Evolutionary conservation across 176 grass and related monocot species (phyloP).

Genomic region (Sorghum bicolor): DNA sequence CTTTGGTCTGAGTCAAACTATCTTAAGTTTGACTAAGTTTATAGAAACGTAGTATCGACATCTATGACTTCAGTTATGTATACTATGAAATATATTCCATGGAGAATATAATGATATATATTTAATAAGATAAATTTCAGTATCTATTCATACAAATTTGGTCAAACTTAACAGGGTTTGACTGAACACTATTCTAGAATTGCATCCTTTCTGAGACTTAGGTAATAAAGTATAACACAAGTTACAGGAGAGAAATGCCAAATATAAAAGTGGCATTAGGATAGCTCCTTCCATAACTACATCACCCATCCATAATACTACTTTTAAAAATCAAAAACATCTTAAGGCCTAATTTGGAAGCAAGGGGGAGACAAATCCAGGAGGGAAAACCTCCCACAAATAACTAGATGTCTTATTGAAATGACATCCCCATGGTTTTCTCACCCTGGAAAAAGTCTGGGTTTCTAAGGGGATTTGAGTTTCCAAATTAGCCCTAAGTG

Average conservation of each 20-base stretch:
- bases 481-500: no score
- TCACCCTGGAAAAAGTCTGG: no score
- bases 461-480: no score
- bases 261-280: background rate
- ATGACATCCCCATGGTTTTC: no score
- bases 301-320: background rate
- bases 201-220: background rate
- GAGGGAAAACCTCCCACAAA: no score
- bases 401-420: no score
- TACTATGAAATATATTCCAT: background rate
- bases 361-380: no score
- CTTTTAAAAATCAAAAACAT: conserved; percentile 7
- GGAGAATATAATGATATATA: background rate
- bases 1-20: background rate
- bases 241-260: background rate
- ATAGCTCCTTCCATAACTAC: background rate
- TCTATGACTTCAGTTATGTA: background rate
- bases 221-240: background rate
- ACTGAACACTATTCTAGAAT: background rate
- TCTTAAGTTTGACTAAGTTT: background rate
- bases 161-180: no score
- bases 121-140: background rate
- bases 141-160: background rate
- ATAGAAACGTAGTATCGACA: background rate
- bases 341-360: no score